Evolutionary conservation across 2,329 filamentous ascomycete genomes (phyloP), one percentile per base, ranked within the genome.

Genomic region (Ophiostoma ulmi): DNA sequence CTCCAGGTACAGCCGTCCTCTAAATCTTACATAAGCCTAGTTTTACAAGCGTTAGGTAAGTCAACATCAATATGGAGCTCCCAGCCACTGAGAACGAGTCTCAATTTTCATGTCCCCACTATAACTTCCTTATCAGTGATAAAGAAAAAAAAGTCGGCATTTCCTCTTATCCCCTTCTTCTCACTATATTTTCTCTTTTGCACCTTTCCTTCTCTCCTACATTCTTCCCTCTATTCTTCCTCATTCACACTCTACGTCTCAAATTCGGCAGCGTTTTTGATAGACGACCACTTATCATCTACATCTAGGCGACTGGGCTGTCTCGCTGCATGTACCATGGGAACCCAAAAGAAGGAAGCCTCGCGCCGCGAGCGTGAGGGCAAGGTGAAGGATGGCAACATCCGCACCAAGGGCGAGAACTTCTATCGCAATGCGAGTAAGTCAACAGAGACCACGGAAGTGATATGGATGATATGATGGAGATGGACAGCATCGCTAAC

Each of bases 321-420:
- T 68, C 67, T 38, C 41, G 36, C 61, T 41, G 68, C 58, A 17
- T 31, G 17, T 52, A 72, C 63, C 13, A 75, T 75, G 74, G 74
- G 74, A 55, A 75, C 74, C 61, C 66, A n/a, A 20, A 98, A 98
- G 86, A 97, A 97, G 82, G 94, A 98, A 82, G 89, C 88, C 74
- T 87, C 84, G 80, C 90, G 94, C 82, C 91, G 91, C 80, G 86
- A 86, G 83, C 91, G 93, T 80, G 89, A 97, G 86, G 93, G 92
- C 76, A 94, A 94, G 83, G 87, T 87, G 68, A 87, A 87, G 75
- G 91, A 95, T 88, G 93, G 93, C 79, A 98, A 98, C 83, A 92
- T 98, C 78, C 92, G 90, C 77, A 85, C 89, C 76, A 99, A 99
- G 83, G 95, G 95, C 82, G 94, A 98, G 85, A 98, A 98, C 84